Percentiles rank a stretch among this genome's conserved stretches.
These are phyloP conservation scores for Leccinum subfulvum DNA, from an alignment of 1,284 basidiomycete species.

Conservation along the genomic window DNA sequence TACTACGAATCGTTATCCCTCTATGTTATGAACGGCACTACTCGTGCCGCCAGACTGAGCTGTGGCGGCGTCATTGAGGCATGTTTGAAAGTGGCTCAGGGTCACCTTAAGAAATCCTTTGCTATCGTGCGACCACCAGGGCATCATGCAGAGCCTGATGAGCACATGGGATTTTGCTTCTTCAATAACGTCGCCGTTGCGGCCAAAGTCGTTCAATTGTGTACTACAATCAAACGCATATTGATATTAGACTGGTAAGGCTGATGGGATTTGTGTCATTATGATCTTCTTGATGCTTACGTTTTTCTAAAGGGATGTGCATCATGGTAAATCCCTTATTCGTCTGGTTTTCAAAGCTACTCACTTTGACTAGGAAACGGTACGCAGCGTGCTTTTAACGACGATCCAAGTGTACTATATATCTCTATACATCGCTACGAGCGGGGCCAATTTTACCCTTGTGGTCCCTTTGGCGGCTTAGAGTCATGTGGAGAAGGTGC, in stretches of 20 bases:
- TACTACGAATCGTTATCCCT: conserved; percentile 91
- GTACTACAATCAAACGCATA: conserved; percentile 73
- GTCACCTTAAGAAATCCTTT: conserved; percentile 83
- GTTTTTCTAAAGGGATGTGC: conserved; percentile 78
- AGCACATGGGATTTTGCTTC: conserved; percentile 99
- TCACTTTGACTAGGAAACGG: conserved; percentile 74
- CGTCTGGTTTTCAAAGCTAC: conserved; percentile 1
- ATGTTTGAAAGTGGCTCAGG: conserved; percentile 81
- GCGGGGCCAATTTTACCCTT: conserved; percentile 88
- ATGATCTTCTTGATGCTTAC: conserved; percentile 11
- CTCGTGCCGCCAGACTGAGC: conserved; percentile 82
- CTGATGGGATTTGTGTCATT: conserved; percentile 17
- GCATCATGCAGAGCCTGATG: conserved; percentile 97
- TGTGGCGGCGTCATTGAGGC: conserved; percentile 96
- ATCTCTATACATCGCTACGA: conserved; percentile 96
- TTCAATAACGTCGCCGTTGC: conserved; percentile 99
- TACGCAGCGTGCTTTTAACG: conserved; percentile 92
- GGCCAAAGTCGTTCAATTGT: conserved; percentile 72
- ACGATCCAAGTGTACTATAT: conserved; percentile 91
- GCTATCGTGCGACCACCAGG: conserved; percentile 97
- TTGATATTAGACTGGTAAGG: conserved; percentile 93
- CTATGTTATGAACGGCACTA: conserved; percentile 87
- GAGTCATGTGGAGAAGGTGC: conserved; percentile 82
- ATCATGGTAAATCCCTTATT: conserved; percentile 69
- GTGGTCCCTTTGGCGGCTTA: conserved; percentile 84